A percentile compares a stretch with the other conserved stretches of the same genome.
Conservation (phyloP, 306 rosid species). For the Parietaria judaica region DNA sequence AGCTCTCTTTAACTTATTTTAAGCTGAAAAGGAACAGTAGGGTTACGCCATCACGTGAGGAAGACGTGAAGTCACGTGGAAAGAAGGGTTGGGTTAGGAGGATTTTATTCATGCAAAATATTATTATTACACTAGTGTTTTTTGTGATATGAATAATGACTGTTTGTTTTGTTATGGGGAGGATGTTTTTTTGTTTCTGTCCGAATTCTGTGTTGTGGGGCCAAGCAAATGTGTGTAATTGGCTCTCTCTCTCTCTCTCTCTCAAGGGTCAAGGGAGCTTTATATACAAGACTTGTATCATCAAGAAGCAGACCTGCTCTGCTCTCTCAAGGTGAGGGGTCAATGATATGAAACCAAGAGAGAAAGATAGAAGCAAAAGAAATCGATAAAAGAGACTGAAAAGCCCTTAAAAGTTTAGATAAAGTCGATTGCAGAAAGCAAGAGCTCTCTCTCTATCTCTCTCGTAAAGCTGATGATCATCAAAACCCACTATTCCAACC, state of each 20-base stretch:
- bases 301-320: slow-evolving; percentile 44
- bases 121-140: too few species aligned
- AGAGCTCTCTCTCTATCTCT: slow-evolving; percentile 33
- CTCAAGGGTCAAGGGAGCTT: slow-evolving; percentile 27
- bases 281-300: slow-evolving; percentile 50
- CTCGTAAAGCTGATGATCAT: slow-evolving; percentile 62
- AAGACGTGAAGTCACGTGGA: slow-evolving; percentile 28
- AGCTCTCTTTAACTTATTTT: neutral
- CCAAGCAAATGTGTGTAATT: slow-evolving; percentile 28
- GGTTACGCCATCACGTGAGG: slow-evolving; percentile 28
- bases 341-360: slow-evolving; percentile 46
- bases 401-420: slow-evolving; percentile 40
- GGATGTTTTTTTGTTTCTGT: slow-evolving; percentile 55
- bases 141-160: slow-evolving; percentile 33
- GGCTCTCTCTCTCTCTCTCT: slow-evolving; percentile 15
- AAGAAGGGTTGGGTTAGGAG: slow-evolving; percentile 27
- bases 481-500: slow-evolving; percentile 35
- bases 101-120: slow-evolving; percentile 50
- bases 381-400: slow-evolving; percentile 31
- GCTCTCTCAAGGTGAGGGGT: slow-evolving; percentile 68
- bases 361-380: slow-evolving; percentile 3
- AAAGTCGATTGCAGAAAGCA: slow-evolving; percentile 65
- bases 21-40: neutral
- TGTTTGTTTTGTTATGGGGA: slow-evolving; percentile 37
- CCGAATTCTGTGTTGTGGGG: slow-evolving; percentile 35